Evolutionary conservation across 2,329 filamentous ascomycete species (phyloP).

Genomic region (Aspergillus sp.): DNA sequence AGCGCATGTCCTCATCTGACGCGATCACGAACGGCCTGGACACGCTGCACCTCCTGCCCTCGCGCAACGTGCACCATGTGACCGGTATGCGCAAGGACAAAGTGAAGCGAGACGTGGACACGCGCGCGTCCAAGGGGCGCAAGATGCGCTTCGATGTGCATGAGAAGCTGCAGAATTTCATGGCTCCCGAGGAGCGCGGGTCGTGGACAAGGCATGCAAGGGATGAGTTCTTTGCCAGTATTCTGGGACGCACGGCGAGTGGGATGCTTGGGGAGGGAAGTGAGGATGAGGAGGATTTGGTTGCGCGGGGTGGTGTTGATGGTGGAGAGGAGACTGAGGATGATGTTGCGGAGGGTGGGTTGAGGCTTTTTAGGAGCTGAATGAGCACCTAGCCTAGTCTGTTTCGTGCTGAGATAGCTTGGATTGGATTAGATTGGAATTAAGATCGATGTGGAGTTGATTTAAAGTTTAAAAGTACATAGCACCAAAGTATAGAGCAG

Average conservation of each 20-base stretch:
- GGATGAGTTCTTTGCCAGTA: slow-evolving; percentile 71
- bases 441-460: no score
- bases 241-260: slow-evolving; percentile 66
- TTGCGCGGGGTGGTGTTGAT: slow-evolving; percentile 27
- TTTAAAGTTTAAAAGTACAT: background rate
- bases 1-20: slow-evolving; percentile 68
- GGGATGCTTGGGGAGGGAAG: slow-evolving; percentile 62
- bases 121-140: slow-evolving; percentile 89
- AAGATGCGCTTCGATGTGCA: slow-evolving; percentile 94
- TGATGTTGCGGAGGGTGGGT: slow-evolving; percentile 32
- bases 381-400: background rate
- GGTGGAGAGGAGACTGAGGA: background rate
- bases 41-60: slow-evolving; percentile 36
- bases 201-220: slow-evolving; percentile 78
- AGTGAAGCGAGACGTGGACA: slow-evolving; percentile 80
- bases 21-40: slow-evolving; percentile 48
- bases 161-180: slow-evolving; percentile 97
- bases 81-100: slow-evolving; percentile 57
- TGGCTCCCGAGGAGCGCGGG: slow-evolving; percentile 83
- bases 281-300: slow-evolving; percentile 52
- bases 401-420: background rate
- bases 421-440: background rate
- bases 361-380: slow-evolving; percentile 32
- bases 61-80: slow-evolving; percentile 38
- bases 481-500: background rate